Conservation (phyloP, 2,329 filamentous ascomycete species). For the Escovopsis sp. region DNA sequence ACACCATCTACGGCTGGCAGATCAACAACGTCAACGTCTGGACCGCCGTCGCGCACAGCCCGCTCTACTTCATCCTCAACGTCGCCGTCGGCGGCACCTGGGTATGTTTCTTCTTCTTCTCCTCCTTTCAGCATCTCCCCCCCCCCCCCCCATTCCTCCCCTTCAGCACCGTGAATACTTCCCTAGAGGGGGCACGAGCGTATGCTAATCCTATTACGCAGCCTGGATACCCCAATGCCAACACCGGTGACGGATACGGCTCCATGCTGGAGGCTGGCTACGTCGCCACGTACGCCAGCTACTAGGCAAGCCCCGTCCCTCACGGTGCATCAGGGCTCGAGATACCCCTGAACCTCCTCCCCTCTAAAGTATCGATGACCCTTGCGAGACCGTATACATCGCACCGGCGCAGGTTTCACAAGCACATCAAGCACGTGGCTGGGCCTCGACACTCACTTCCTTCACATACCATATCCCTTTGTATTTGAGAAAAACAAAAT, state of each 20-base stretch:
- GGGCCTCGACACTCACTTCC: no score
- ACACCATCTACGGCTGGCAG: constrained; percentile 27
- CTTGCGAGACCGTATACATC: background rate
- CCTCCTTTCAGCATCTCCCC: background rate
- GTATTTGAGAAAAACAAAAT: no score
- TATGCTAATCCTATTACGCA: constrained; percentile 11
- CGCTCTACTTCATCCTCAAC: constrained; percentile 39
- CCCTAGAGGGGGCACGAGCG: no score
- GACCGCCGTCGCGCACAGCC: constrained; percentile 33
- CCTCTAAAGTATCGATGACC: background rate
- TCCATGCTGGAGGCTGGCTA: constrained; percentile 39
- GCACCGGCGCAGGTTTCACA: no score
- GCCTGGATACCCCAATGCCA: constrained; percentile 33
- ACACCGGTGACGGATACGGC: constrained; percentile 30
- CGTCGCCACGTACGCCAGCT: constrained; percentile 26
- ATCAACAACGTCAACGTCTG: constrained; percentile 33
- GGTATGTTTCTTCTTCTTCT: constrained; percentile 25
- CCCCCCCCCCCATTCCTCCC: no score
- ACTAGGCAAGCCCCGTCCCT: background rate
- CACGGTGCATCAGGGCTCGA: background rate
- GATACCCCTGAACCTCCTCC: background rate
- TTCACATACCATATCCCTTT: no score
- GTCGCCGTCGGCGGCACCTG: constrained; percentile 39
- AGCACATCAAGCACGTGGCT: no score
- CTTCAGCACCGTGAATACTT: no score